These are phyloP conservation scores for Tricholoma terreum DNA, from an alignment of 768 basidiomycete genomes.

Conservation along the genomic window DNA sequence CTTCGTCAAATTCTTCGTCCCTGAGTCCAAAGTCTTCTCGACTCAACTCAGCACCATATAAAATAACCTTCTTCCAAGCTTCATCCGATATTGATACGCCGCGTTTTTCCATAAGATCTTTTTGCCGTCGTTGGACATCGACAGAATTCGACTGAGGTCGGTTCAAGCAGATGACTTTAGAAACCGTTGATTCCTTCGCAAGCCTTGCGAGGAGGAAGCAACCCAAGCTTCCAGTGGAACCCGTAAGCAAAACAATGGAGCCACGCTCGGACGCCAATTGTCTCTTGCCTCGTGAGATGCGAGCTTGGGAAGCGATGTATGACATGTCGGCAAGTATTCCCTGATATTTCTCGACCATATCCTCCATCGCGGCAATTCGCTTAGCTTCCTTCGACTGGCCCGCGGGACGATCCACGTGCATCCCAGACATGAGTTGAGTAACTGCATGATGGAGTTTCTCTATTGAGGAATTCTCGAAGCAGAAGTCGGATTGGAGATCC, in stretches of 20 bases:
- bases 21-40: slow-evolving; percentile 23
- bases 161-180: slow-evolving; percentile 30
- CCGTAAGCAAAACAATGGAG: slow-evolving; percentile 32
- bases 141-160: slow-evolving; percentile 16
- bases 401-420: background rate
- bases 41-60: slow-evolving; percentile 26
- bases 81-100: slow-evolving; percentile 21
- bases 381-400: slow-evolving; percentile 8
- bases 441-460: slow-evolving; percentile 22
- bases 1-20: slow-evolving; percentile 22
- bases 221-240: slow-evolving; percentile 38
- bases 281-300: slow-evolving; percentile 10
- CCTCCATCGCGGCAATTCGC: slow-evolving; percentile 25
- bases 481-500: slow-evolving; percentile 26
- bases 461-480: slow-evolving; percentile 29
- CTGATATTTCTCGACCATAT: slow-evolving; percentile 26
- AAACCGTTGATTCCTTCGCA: slow-evolving; percentile 22
- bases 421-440: slow-evolving; percentile 19
- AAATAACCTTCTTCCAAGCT: slow-evolving; percentile 29
- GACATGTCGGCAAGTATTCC: slow-evolving; percentile 9
- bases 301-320: slow-evolving; percentile 10
- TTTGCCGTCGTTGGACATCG: slow-evolving; percentile 23
- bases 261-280: slow-evolving; percentile 5
- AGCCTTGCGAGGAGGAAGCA: slow-evolving; percentile 30
- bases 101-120: slow-evolving; percentile 27